A percentile compares a stretch with the other conserved stretches of the same genome.
phyloP scores from a whole-genome alignment of 225 moss, liverwort and hornwort species.

The Pseudisothecium myosuroides region DNA sequence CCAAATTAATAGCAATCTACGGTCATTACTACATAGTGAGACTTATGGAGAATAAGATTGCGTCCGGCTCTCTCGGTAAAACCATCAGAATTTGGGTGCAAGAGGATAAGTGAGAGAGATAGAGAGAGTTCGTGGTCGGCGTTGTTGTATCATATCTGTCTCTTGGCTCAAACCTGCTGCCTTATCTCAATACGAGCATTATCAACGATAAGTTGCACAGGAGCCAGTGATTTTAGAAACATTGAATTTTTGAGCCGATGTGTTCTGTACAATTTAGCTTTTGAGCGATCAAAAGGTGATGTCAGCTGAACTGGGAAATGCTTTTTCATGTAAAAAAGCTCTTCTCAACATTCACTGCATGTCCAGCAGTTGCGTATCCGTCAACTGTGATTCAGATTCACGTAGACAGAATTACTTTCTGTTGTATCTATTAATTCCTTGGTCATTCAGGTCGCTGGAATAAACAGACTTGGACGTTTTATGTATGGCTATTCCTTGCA shows the following conservation, averaged over 20 bases:
- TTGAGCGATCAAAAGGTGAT: constrained; percentile 8
- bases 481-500: not conserved
- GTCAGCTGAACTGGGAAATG: not conserved
- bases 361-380: not conserved
- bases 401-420: not conserved
- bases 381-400: not conserved
- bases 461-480: not conserved
- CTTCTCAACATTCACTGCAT: not conserved
- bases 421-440: not conserved
- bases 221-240: constrained; percentile 11
- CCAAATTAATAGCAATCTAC: no score
- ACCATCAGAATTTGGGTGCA: constrained; percentile 88
- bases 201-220: not conserved
- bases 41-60: constrained; percentile 98
- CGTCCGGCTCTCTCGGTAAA: constrained; percentile 79
- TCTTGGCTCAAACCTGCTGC: not conserved
- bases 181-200: not conserved
- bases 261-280: constrained; percentile 14
- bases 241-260: constrained; percentile 8
- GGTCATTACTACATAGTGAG: no score
- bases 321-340: not conserved
- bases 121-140: not conserved
- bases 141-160: constrained; percentile 21
- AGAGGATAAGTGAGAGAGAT: constrained; percentile 30
- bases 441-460: not conserved